A percentile compares a stretch with the other conserved stretches of the same genome.
Conservation (phyloP, 108 stramenopile species). For the Nitzschia sp. region DNA sequence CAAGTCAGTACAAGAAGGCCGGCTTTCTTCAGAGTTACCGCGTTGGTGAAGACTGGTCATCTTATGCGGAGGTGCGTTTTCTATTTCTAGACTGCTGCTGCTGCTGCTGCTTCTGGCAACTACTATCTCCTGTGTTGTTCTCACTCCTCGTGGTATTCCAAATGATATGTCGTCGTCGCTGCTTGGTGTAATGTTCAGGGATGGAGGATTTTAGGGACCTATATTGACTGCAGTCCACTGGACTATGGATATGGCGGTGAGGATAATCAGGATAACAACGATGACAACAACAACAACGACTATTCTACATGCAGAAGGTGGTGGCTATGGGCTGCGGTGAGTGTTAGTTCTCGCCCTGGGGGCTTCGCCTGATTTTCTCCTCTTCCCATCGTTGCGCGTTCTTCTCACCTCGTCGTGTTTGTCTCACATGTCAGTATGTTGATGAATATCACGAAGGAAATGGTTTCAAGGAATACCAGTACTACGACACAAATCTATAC, state of each 20-base stretch:
- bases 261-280: not conserved
- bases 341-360: too few relatives aligned
- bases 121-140: too few relatives aligned
- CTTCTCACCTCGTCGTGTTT: constrained; percentile 40
- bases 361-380: constrained; percentile 2
- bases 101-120: too few relatives aligned
- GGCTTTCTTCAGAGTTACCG: too few relatives aligned
- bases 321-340: not conserved
- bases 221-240: constrained; percentile 43
- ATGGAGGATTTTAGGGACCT: constrained; percentile 56
- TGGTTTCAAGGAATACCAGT: not conserved
- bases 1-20: too few relatives aligned
- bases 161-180: too few relatives aligned
- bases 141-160: too few relatives aligned
- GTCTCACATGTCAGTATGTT: not conserved
- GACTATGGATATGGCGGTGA: not conserved
- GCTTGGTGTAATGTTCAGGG: constrained; percentile 32
- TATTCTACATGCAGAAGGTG: not conserved
- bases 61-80: too few relatives aligned
- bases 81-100: too few relatives aligned
- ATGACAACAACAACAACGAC: not conserved
- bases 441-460: not conserved
- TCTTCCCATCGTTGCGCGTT: constrained; percentile 29
- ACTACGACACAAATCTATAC: not conserved
- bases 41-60: too few relatives aligned